phyloP scores from a whole-genome alignment of 305 asterid genomes.

The Withania somnifera region DNA sequence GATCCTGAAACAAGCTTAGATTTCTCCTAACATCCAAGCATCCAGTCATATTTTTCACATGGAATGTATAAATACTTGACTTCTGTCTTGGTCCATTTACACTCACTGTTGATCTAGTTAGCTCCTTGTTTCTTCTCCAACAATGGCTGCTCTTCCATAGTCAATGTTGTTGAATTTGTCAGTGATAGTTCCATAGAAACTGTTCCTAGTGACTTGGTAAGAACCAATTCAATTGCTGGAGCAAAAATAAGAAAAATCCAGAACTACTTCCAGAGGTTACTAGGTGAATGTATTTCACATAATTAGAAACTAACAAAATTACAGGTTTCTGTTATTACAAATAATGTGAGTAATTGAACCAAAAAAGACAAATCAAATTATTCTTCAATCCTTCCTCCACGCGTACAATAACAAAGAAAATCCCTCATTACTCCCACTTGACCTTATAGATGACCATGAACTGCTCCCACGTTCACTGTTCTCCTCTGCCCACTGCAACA shows the following conservation, averaged over 20 bases:
- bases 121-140: slow-evolving; percentile 31
- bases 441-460: slow-evolving; percentile 26
- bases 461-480: slow-evolving; percentile 31
- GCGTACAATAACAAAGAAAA: slow-evolving; percentile 30
- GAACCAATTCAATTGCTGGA: slow-evolving; percentile 10
- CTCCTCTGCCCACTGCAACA: slow-evolving; percentile 34
- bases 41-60: slow-evolving; percentile 77
- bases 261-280: background rate
- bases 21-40: slow-evolving; percentile 42
- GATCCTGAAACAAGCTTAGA: slow-evolving; percentile 51
- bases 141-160: slow-evolving; percentile 35
- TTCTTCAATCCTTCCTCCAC: slow-evolving; percentile 21
- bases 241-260: background rate
- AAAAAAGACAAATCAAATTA: background rate
- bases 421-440: slow-evolving; percentile 16
- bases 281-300: background rate
- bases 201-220: slow-evolving; percentile 16
- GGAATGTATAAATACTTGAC: slow-evolving; percentile 77
- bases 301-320: background rate
- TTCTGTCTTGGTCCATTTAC: slow-evolving; percentile 67
- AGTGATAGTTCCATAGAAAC: slow-evolving; percentile 52
- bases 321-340: slow-evolving; percentile 1
- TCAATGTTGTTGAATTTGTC: slow-evolving; percentile 67
- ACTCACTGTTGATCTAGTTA: slow-evolving; percentile 56
- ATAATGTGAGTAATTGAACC: background rate